These are phyloP conservation scores for Cercophora newfieldiana DNA, from an alignment of 495 filamentous ascomycete species.

Conservation along the genomic window DNA sequence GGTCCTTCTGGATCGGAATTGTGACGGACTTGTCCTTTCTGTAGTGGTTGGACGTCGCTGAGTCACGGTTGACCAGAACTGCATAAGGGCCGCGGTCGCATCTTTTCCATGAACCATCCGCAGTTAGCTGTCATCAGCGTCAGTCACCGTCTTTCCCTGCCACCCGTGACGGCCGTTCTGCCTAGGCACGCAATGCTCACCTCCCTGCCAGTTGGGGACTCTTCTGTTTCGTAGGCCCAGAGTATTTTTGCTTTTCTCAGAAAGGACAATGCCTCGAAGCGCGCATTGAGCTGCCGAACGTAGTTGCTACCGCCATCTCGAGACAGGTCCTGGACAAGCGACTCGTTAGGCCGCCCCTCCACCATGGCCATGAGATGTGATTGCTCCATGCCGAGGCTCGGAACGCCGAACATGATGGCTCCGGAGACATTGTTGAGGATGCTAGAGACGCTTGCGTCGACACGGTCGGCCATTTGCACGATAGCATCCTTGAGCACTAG, in stretches of 20 bases:
- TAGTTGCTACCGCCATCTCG: background rate
- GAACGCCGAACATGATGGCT: conserved; percentile 37
- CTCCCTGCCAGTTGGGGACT: background rate
- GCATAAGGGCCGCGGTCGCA: background rate
- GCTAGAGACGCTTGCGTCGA: background rate
- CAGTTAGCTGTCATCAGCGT: too few species aligned
- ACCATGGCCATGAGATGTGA: conserved; percentile 23
- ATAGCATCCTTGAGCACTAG: conserved; percentile 35
- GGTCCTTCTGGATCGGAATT: conserved; percentile 14
- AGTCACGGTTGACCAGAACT: conserved; percentile 2
- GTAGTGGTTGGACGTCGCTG: background rate
- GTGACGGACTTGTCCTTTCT: background rate
- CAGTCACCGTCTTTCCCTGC: background rate
- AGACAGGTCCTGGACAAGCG: conserved; percentile 16
- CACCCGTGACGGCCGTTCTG: too few species aligned
- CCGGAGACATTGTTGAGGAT: conserved; percentile 24
- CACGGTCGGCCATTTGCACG: conserved; percentile 7
- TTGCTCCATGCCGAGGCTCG: conserved; percentile 30
- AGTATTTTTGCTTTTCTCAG: background rate
- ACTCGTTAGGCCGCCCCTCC: conserved; percentile 8
- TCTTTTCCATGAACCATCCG: background rate
- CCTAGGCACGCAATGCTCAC: too few species aligned
- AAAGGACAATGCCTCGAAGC: background rate
- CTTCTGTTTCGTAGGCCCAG: conserved; percentile 28
- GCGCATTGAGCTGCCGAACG: background rate